A percentile compares a stretch with the other conserved stretches of the same genome.
These are phyloP conservation scores for Chaetomium globosum DNA, from an alignment of 2,329 filamentous ascomycete species.

Conservation along the genomic window DNA sequence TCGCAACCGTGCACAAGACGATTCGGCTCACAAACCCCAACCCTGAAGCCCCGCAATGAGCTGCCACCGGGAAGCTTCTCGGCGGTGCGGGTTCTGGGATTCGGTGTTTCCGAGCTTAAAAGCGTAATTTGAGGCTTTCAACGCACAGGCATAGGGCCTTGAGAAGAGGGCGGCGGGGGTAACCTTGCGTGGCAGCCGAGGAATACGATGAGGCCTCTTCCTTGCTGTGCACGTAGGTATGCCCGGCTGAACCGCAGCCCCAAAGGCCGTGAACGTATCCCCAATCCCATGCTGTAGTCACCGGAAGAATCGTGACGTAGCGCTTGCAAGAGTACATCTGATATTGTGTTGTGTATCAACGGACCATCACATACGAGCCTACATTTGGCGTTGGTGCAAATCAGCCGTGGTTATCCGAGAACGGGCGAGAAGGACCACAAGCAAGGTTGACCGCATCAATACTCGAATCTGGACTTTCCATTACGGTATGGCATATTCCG, in stretches of 20 bases:
- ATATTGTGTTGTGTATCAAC: neutral
- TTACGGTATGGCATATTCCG: constrained; percentile 13
- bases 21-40: neutral
- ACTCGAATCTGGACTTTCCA: constrained; percentile 11
- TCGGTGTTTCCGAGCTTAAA: no score
- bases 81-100: neutral
- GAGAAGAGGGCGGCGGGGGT: neutral
- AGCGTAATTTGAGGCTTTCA: no score
- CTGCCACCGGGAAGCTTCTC: neutral
- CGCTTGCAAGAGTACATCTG: neutral
- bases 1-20: constrained; percentile 14
- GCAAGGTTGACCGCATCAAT: neutral
- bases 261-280: neutral
- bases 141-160: neutral
- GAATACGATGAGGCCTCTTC: neutral
- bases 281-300: neutral
- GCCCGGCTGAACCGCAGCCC: neutral
- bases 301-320: no score
- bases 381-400: neutral
- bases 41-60: no score
- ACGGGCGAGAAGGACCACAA: neutral
- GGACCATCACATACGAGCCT: neutral
- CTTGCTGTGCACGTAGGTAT: neutral
- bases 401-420: neutral
- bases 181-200: neutral